Evolutionary conservation across 345 rosid species (phyloP), one percentile per base, ranked within the genome.

Genomic region (Psidium friedrichsthalianum): DNA sequence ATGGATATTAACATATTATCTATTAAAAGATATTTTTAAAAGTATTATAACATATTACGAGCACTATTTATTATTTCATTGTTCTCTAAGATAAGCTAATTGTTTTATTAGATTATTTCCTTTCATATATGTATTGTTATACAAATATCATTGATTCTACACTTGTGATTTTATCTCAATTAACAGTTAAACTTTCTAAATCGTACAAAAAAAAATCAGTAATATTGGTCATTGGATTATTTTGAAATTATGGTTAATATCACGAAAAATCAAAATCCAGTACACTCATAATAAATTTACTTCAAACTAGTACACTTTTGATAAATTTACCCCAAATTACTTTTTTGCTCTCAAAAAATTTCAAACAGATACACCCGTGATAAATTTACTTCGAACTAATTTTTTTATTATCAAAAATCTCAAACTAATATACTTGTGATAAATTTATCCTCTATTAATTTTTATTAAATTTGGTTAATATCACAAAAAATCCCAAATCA

Each of bases 141-240:
- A 61, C 0, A 61, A 6, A 14, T 15, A 61, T 0, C 5, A 1
- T 27, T 29, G 40, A 29, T 61, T 27, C 5, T 29, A 15, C 20
- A n/a, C 69, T 15, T 32, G 4, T 29, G 5, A 15, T 15, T 61
- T 61, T 27, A 61, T 14, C 42, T 1, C 18, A 1, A 61, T 18
- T 14, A 29, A 29, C 1, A 6, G 10, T 61, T 27, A 61, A 27
- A 27, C 40, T 27, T 0, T 61, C 74, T 14, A 61, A 27, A 8
- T 61, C 74, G 27, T 40, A 1, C 15, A 0, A 27, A 3, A 27
- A 61, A 59, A 27, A 47, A 47, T 12, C 14, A 27, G 29, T 27
- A 61, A 61, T 15, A 13, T 32, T 6, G 0, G 0, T 1, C 18
- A 59, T 59, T 27, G 0, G 40, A 32, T 6, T 59, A 20, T 27